Conservation (phyloP, 2,329 filamentous ascomycete species). For the Pseudopithomyces chartarum region DNA sequence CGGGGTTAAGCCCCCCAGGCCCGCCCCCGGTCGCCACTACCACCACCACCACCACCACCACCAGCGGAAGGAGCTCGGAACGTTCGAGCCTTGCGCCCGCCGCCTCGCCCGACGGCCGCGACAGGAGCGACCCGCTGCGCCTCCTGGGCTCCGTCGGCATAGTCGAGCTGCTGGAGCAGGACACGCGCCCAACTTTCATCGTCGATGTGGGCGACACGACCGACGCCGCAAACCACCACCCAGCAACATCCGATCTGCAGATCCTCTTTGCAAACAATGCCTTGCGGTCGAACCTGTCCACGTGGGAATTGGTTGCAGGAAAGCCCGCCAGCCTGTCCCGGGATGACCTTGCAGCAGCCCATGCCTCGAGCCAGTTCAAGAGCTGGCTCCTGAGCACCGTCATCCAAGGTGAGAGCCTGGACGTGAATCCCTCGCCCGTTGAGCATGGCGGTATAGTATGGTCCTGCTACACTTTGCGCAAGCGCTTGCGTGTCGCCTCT, state of each 20-base stretch:
- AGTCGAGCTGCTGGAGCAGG: slow-evolving; percentile 75
- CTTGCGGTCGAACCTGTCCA: slow-evolving; percentile 61
- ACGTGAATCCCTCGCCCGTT: slow-evolving; percentile 55
- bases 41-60: slow-evolving; percentile 50
- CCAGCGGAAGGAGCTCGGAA: slow-evolving; percentile 59
- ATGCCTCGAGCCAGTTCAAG: slow-evolving; percentile 62
- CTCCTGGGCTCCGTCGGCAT: slow-evolving; percentile 69
- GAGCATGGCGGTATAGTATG: slow-evolving; percentile 70
- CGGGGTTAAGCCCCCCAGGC: slow-evolving; percentile 42
- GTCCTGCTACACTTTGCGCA: slow-evolving; percentile 72
- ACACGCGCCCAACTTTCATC: slow-evolving; percentile 77
- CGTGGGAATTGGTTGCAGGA: slow-evolving; percentile 63
- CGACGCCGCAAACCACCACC: slow-evolving; percentile 60
- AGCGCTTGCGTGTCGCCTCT: slow-evolving; percentile 71
- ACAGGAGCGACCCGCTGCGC: slow-evolving; percentile 56
- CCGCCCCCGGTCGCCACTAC: slow-evolving; percentile 1
- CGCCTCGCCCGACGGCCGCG: slow-evolving; percentile 58
- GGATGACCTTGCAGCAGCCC: slow-evolving; percentile 43
- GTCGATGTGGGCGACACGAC: slow-evolving; percentile 67
- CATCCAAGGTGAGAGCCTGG: slow-evolving; percentile 58
- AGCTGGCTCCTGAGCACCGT: slow-evolving; percentile 67
- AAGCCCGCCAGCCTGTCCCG: slow-evolving; percentile 35
- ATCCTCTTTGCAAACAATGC: slow-evolving; percentile 72
- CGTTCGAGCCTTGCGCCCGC: slow-evolving; percentile 57
- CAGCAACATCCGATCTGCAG: slow-evolving; percentile 56